phyloP scores from a whole-genome alignment of 441 rosid species.

The Adansonia gregorii region DNA sequence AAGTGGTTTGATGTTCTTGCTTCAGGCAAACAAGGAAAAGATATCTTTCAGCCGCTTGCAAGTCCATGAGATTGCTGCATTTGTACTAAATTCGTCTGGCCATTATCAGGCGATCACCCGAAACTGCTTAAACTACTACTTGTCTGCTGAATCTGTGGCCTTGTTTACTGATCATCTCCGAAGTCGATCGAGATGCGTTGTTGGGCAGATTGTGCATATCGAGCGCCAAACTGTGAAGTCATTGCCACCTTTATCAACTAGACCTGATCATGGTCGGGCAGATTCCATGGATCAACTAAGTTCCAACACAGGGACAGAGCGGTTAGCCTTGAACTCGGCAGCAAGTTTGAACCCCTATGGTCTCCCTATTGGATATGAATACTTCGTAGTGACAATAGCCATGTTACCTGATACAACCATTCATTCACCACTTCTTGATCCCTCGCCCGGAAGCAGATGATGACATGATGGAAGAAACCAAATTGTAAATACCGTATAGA shows the following conservation, averaged over 20 bases:
- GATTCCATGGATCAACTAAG: slow-evolving; percentile 48
- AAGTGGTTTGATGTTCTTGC: slow-evolving; percentile 27
- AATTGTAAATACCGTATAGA: slow-evolving; percentile 45
- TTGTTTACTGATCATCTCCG: slow-evolving; percentile 89
- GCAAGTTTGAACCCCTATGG: slow-evolving; percentile 63
- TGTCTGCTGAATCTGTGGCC: slow-evolving; percentile 92
- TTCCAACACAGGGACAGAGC: slow-evolving; percentile 55
- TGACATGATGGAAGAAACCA: slow-evolving; percentile 78
- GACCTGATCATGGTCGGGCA: slow-evolving; percentile 39
- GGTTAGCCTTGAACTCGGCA: slow-evolving; percentile 55
- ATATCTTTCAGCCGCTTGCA: slow-evolving; percentile 84
- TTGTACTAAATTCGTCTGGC: slow-evolving; percentile 77
- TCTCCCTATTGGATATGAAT: slow-evolving; percentile 88
- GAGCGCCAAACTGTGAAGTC: slow-evolving; percentile 77
- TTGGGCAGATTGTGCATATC: slow-evolving; percentile 92
- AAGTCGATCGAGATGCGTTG: slow-evolving; percentile 71
- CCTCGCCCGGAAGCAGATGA: slow-evolving; percentile 51
- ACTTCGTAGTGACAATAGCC: slow-evolving; percentile 91
- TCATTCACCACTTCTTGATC: slow-evolving; percentile 84
- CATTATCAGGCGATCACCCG: slow-evolving; percentile 87
- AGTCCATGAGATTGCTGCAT: slow-evolving; percentile 93
- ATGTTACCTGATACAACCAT: slow-evolving; percentile 91
- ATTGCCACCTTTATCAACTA: slow-evolving; percentile 40
- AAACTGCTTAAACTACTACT: slow-evolving; percentile 70
- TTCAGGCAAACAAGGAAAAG: slow-evolving; percentile 90